Percentiles rank a stretch among this genome's conserved stretches.
These are phyloP conservation scores for Gymnopus androsaceus DNA, from an alignment of 1,284 basidiomycete species.

Conservation along the genomic window DNA sequence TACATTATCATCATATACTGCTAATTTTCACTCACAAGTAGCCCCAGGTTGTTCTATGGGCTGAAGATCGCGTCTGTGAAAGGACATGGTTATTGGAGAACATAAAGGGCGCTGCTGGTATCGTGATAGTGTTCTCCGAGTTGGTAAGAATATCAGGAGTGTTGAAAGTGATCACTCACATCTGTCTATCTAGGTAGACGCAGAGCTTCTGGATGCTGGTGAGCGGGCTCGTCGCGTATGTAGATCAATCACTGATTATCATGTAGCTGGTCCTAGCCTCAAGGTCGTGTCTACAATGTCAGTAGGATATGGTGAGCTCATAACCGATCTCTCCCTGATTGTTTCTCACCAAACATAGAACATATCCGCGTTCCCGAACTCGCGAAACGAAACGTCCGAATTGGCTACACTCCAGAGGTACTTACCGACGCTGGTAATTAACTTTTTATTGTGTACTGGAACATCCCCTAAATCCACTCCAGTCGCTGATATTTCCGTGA, in stretches of 20 bases:
- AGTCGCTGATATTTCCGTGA: conserved; percentile 87
- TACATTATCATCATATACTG: conserved; percentile 28
- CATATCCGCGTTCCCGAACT: conserved; percentile 74
- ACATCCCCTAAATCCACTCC: neutral
- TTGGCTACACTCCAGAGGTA: conserved; percentile 92
- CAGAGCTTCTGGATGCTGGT: conserved; percentile 74
- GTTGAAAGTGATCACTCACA: neutral
- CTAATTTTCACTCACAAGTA: neutral
- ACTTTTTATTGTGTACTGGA: neutral
- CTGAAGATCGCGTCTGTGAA: conserved; percentile 63
- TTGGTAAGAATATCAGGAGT: conserved; percentile 44
- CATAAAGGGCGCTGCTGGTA: conserved; percentile 61
- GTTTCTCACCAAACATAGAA: conserved; percentile 48
- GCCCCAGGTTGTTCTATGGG: conserved; percentile 68
- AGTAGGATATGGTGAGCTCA: conserved; percentile 75
- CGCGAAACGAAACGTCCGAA: conserved; percentile 65
- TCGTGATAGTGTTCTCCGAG: conserved; percentile 73
- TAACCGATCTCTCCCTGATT: neutral
- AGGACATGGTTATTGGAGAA: conserved; percentile 82
- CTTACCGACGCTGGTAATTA: conserved; percentile 80
- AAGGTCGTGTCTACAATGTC: conserved; percentile 88
- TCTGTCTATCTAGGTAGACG: conserved; percentile 55
- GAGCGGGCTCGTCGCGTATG: conserved; percentile 11
- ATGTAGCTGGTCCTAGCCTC: conserved; percentile 67
- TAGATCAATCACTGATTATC: neutral